Conservation (phyloP, 805 yeast genomes). For the Pichia deserticola region DNA sequence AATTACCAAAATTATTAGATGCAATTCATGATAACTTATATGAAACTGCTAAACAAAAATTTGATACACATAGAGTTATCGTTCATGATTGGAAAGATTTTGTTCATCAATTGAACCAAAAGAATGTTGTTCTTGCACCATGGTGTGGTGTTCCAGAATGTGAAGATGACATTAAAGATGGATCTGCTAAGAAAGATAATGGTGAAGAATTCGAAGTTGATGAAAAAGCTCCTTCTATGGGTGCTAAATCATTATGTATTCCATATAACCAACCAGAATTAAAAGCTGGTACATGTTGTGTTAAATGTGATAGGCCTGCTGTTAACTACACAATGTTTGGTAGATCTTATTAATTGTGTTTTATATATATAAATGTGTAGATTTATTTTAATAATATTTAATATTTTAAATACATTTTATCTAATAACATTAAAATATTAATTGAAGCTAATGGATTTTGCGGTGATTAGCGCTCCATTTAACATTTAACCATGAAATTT, state of each 20-base stretch:
- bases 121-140: slow-evolving; percentile 87
- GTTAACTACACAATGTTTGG: slow-evolving; percentile 90
- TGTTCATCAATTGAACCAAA: slow-evolving; percentile 84
- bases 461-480: too few relatives aligned
- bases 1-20: slow-evolving; percentile 72
- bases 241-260: slow-evolving; percentile 96
- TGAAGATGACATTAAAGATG: slow-evolving; percentile 94
- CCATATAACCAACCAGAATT: slow-evolving; percentile 89
- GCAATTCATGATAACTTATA: slow-evolving; percentile 72
- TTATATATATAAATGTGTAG: too few relatives aligned
- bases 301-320: slow-evolving; percentile 73
- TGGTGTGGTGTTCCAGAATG: slow-evolving; percentile 96
- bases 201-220: slow-evolving; percentile 85
- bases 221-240: slow-evolving; percentile 98
- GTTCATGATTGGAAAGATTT: slow-evolving; percentile 88
- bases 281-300: slow-evolving; percentile 76
- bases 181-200: slow-evolving; percentile 70
- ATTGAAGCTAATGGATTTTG: too few relatives aligned
- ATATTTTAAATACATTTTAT: too few relatives aligned
- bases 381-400: too few relatives aligned
- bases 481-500: too few relatives aligned
- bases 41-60: slow-evolving; percentile 70
- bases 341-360: slow-evolving; percentile 64
- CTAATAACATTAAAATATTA: too few relatives aligned
- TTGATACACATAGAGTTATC: slow-evolving; percentile 73